Evolutionary conservation across 2,329 filamentous ascomycete species (phyloP), one percentile per base, ranked within the genome.

Genomic region (Arachnopeziza araneosa): DNA sequence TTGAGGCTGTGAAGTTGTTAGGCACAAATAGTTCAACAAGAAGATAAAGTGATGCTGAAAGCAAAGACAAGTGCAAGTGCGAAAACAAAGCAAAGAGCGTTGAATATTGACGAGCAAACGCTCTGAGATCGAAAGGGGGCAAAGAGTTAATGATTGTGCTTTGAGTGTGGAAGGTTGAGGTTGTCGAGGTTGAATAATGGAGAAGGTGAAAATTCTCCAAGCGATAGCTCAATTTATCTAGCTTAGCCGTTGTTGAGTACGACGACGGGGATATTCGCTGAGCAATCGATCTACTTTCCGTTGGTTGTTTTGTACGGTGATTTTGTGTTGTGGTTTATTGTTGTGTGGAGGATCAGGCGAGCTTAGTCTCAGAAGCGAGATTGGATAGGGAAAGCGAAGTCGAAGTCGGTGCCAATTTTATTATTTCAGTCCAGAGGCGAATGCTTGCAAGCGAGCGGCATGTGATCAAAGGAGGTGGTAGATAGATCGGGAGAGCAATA

Each of bases 1-100:
- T 96, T 96, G 62, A 88, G 81, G 67, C 91, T 96, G 68, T 68
- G 64, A 60, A 63, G 61, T n/a, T 63, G 62, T 69, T 61, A 64
- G 62, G 58, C 58, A 64, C 52, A 54, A 59, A 57, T 58, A 44
- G 36, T 44, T 44, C 36, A 44, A 44, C 36, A 44, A 44, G 36
- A 12, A 3, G 36, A 44, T 44, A 44, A 44, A 44, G 36, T 44
- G 36, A 44, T 44, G 36, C 36, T 44, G 36, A 44, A 44, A 44
- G 36, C 36, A 44, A 44, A 44, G 36, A 44, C 36, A 44, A 44
- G 4, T 44, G 36, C 36, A 44, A 32, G 10, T 44, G 36, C 5
- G 17, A 44, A 44, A 8, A 3, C 10, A 14, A 44, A 44, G 36
- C 36, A 44, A 44, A 44, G 17, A 44, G 36, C 17, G 12, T 19